Percentiles rank a stretch among this genome's conserved stretches.
phyloP scores from a whole-genome alignment of 108 stramenopile species.

The Discostella pseudostelligera region DNA sequence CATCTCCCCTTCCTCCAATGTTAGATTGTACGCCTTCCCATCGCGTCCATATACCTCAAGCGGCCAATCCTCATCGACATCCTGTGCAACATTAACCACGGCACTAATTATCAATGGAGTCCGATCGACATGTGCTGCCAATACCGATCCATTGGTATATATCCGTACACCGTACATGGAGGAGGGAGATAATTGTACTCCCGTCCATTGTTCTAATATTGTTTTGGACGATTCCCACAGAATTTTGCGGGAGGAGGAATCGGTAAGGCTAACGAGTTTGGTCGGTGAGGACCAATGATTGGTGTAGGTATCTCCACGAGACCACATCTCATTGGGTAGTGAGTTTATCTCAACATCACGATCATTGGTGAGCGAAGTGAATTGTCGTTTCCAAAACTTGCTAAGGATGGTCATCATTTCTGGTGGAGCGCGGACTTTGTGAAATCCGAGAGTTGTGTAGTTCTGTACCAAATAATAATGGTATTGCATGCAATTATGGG shows the following conservation, averaged over 20 bases:
- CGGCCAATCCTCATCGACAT: constrained; percentile 86
- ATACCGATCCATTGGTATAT: constrained; percentile 67
- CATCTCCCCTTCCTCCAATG: constrained; percentile 90
- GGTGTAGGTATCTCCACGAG: constrained; percentile 65
- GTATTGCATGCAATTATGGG: too few species aligned
- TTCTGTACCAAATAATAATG: constrained; percentile 33
- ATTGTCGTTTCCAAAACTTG: constrained; percentile 51
- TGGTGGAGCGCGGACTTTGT: constrained; percentile 59
- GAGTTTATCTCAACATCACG: too few species aligned
- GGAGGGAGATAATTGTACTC: constrained; percentile 68
- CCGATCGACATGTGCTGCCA: constrained; percentile 93
- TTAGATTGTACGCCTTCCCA: constrained; percentile 83
- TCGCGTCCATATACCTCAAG: constrained; percentile 90
- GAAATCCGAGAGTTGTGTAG: constrained; percentile 70
- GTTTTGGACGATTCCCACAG: constrained; percentile 43
- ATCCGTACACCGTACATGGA: constrained; percentile 90
- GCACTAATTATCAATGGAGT: constrained; percentile 85
- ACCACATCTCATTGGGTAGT: constrained; percentile 62
- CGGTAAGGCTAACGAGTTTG: constrained; percentile 49
- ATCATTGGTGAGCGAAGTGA: constrained; percentile 3
- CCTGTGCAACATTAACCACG: constrained; percentile 88
- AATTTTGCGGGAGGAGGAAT: constrained; percentile 23
- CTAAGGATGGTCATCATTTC: constrained; percentile 32
- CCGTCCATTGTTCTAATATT: constrained; percentile 80
- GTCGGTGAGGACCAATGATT: constrained; percentile 83